phyloP scores from a whole-genome alignment of 768 basidiomycete genomes.

The Mycena kentingensis region DNA sequence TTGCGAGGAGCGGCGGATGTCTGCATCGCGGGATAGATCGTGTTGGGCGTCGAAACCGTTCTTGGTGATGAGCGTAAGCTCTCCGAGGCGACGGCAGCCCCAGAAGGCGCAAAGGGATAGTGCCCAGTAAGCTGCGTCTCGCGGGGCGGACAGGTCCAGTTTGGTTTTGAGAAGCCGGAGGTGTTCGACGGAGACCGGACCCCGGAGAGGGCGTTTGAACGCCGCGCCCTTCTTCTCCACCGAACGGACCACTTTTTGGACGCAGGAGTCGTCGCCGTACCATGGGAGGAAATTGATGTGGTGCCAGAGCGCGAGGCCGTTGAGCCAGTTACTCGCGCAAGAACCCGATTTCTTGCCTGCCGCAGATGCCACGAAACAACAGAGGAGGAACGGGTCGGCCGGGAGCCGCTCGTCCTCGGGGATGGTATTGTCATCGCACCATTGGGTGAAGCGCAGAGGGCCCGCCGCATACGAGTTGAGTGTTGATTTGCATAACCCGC shows the following conservation, averaged over 20 bases:
- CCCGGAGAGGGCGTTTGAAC: constrained; percentile 11
- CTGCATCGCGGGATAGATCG: background rate
- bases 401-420: constrained; percentile 26
- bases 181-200: constrained; percentile 14
- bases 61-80: background rate
- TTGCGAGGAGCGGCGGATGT: constrained; percentile 6
- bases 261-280: constrained; percentile 19
- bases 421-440: constrained; percentile 28
- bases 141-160: background rate
- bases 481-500: background rate
- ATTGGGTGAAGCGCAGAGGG: constrained; percentile 30
- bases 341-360: constrained; percentile 1
- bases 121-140: constrained; percentile 20
- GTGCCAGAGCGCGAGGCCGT: constrained; percentile 16
- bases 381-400: constrained; percentile 23
- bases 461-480: constrained; percentile 30
- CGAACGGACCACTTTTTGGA: background rate
- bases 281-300: constrained; percentile 19
- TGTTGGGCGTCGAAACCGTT: background rate
- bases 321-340: constrained; percentile 19
- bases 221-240: constrained; percentile 10
- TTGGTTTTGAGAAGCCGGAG: constrained; percentile 5
- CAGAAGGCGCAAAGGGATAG: constrained; percentile 18
- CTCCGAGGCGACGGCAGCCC: constrained; percentile 17
- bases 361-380: constrained; percentile 26